Conservation (phyloP, 331 rosid species). For the Quercus lobata region DNA sequence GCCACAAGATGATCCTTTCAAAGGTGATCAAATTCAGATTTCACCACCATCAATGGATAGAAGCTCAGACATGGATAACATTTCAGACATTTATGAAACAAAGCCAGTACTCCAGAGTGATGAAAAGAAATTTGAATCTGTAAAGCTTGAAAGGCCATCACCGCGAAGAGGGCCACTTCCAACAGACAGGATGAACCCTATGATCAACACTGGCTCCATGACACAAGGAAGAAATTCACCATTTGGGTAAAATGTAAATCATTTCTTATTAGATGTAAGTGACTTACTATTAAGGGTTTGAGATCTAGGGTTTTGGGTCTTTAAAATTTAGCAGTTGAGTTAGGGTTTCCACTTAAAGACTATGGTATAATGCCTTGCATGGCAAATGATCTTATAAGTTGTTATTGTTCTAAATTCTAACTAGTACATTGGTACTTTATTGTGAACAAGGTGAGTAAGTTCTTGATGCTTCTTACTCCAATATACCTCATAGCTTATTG, state of each 20-base stretch:
- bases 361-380: constrained; percentile 67
- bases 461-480: constrained; percentile 25
- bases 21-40: constrained; percentile 63
- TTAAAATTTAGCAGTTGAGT: constrained; percentile 29
- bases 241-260: constrained; percentile 53
- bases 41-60: constrained; percentile 58
- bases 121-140: constrained; percentile 60
- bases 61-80: constrained; percentile 56
- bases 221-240: constrained; percentile 83
- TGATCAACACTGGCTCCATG: constrained; percentile 51
- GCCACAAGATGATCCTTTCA: constrained; percentile 62
- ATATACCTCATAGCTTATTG: background rate
- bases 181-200: constrained; percentile 70
- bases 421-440: constrained; percentile 31
- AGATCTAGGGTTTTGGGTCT: constrained; percentile 58
- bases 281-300: constrained; percentile 25
- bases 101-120: constrained; percentile 57
- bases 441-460: constrained; percentile 38
- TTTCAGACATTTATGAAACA: constrained; percentile 71
- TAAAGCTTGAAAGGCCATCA: constrained; percentile 85
- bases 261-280: constrained; percentile 31
- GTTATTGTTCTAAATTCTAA: constrained; percentile 29
- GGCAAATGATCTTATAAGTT: constrained; percentile 36
- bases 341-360: constrained; percentile 39
- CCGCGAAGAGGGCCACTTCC: constrained; percentile 58